A percentile compares a stretch with the other conserved stretches of the same genome.
phyloP scores from a whole-genome alignment of 73 alveolate genomes.

The Symbiodinium natans region DNA sequence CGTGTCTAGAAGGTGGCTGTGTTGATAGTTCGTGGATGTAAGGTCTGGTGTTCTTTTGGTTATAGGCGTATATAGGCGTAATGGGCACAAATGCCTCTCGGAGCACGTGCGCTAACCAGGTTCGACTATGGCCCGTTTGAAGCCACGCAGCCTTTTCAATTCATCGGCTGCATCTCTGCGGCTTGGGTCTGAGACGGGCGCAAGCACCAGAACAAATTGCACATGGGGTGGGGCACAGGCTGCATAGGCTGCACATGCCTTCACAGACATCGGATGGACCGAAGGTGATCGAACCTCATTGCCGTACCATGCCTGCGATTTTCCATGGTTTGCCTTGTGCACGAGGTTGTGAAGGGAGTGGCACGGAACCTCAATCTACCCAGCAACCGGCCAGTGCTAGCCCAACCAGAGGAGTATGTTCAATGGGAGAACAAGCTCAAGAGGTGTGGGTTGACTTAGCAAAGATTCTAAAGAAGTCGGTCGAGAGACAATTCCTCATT shows the following conservation, averaged over 20 bases:
- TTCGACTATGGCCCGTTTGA: neutral
- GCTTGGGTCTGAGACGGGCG: slow-evolving; percentile 2
- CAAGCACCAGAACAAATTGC: neutral
- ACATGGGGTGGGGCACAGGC: no score
- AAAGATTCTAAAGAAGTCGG: neutral
- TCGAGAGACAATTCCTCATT: neutral
- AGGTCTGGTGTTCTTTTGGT: no score
- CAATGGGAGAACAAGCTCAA: neutral
- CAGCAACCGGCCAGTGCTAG: neutral
- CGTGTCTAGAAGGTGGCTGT: neutral
- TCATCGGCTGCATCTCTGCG: slow-evolving; percentile 2
- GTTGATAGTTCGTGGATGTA: no score
- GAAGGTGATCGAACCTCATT: no score
- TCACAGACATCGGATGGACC: no score
- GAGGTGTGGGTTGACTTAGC: neutral
- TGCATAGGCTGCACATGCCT: no score
- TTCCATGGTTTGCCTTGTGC: neutral
- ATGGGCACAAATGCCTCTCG: no score
- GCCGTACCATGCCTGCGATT: no score
- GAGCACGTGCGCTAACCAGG: no score
- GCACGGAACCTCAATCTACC: neutral
- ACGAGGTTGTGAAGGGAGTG: neutral
- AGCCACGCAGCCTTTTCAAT: slow-evolving; percentile 21
- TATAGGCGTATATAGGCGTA: no score
- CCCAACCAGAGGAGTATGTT: no score